A percentile compares a stretch with the other conserved stretches of the same genome.
phyloP scores from a whole-genome alignment of 1,284 basidiomycete genomes.

The Fistulinella cinereoalba region DNA sequence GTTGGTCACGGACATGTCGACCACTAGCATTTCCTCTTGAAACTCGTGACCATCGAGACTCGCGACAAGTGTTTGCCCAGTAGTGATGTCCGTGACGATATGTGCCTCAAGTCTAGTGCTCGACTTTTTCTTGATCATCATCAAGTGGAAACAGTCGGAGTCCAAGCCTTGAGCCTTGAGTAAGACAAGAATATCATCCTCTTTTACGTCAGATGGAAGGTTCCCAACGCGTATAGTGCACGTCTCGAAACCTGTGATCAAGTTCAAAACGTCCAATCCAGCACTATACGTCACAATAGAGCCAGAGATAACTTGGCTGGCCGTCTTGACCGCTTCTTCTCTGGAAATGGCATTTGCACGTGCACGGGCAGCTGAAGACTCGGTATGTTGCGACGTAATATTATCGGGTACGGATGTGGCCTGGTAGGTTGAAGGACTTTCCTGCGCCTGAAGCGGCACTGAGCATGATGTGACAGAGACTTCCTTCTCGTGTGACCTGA shows the following conservation, averaged over 20 bases:
- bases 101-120: slow-evolving; percentile 32
- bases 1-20: slow-evolving; percentile 39
- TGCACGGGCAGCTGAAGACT: slow-evolving; percentile 15
- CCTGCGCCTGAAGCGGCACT: neutral
- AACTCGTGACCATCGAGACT: slow-evolving; percentile 46
- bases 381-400: too few species aligned
- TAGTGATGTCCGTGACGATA: slow-evolving; percentile 38
- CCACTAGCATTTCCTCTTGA: slow-evolving; percentile 36
- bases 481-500: slow-evolving; percentile 2
- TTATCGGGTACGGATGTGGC: too few species aligned
- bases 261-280: slow-evolving; percentile 41
- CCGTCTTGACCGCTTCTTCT: slow-evolving; percentile 39
- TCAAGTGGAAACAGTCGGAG: slow-evolving; percentile 31
- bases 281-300: slow-evolving; percentile 49
- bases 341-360: slow-evolving; percentile 10
- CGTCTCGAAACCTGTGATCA: slow-evolving; percentile 48
- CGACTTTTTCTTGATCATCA: slow-evolving; percentile 27
- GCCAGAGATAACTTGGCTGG: slow-evolving; percentile 42
- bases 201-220: slow-evolving; percentile 39
- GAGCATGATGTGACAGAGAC: neutral
- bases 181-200: slow-evolving; percentile 39
- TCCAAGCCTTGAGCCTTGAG: slow-evolving; percentile 40
- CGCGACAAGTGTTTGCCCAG: slow-evolving; percentile 37
- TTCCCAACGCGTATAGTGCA: slow-evolving; percentile 44
- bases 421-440: neutral